Evolutionary conservation across 768 basidiomycete species (phyloP).

Genomic region (Chalciporus piperatus): DNA sequence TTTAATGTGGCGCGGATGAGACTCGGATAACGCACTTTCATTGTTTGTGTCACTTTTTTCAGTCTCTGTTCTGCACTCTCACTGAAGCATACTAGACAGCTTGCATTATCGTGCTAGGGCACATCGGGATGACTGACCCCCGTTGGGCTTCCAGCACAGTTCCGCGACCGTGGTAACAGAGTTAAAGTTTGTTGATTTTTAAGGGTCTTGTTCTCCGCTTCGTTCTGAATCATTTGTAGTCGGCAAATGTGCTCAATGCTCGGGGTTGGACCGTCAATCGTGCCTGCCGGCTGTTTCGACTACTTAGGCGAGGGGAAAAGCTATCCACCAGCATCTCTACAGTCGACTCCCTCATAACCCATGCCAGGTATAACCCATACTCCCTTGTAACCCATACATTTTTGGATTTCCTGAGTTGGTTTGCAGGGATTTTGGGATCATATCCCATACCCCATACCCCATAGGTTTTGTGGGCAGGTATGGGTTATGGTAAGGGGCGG

Average conservation of each 20-base stretch:
- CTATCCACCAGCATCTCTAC: constrained; percentile 24
- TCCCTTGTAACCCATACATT: no score
- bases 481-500: no score
- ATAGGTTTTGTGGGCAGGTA: no score
- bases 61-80: no score
- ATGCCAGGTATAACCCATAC: no score
- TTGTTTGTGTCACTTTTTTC: background rate
- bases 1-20: no score
- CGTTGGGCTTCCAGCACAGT: background rate
- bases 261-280: constrained; percentile 15
- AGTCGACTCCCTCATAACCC: no score
- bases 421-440: no score
- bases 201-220: constrained; percentile 15
- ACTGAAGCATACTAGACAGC: background rate
- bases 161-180: background rate
- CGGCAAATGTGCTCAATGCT: constrained; percentile 6
- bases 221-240: constrained; percentile 10
- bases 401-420: no score
- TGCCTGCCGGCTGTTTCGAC: constrained; percentile 21
- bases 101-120: constrained; percentile 19
- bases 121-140: background rate
- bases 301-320: constrained; percentile 10
- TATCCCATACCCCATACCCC: no score
- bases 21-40: background rate
- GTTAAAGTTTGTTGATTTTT: constrained; percentile 5